phyloP scores from a whole-genome alignment of 1,284 basidiomycete genomes.

The Sporisorium reilianum region DNA sequence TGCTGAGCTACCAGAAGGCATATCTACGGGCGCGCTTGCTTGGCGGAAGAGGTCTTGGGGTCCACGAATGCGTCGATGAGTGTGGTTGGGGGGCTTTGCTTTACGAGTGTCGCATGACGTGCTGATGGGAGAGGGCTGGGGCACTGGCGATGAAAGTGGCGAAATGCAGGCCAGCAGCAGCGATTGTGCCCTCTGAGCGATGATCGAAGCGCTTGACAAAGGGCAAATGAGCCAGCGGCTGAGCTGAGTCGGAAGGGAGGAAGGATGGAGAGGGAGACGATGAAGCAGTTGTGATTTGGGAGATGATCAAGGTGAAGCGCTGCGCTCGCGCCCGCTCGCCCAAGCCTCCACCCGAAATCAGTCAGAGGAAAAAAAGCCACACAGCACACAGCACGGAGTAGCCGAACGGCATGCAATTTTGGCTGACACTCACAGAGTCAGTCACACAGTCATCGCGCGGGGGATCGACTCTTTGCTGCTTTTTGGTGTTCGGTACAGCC shows the following conservation, averaged over 20 bases:
- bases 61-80: neutral
- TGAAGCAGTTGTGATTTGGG: neutral
- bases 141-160: neutral
- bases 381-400: neutral
- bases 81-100: neutral
- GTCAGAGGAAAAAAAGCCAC: neutral
- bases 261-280: neutral
- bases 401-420: too few species aligned
- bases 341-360: neutral
- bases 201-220: neutral
- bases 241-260: neutral
- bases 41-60: too few species aligned
- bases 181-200: neutral
- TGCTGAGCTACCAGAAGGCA: constrained; percentile 9
- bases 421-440: neutral
- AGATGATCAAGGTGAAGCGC: neutral
- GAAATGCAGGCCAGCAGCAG: neutral
- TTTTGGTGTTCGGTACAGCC: neutral
- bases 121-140: neutral
- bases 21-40: too few species aligned
- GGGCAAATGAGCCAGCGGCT: neutral
- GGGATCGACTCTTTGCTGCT: neutral
- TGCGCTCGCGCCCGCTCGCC: too few species aligned
- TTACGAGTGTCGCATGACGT: neutral
- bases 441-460: neutral